Conservation (phyloP, 805 yeast species). For the Saccharomycopsis fodiens region DNA sequence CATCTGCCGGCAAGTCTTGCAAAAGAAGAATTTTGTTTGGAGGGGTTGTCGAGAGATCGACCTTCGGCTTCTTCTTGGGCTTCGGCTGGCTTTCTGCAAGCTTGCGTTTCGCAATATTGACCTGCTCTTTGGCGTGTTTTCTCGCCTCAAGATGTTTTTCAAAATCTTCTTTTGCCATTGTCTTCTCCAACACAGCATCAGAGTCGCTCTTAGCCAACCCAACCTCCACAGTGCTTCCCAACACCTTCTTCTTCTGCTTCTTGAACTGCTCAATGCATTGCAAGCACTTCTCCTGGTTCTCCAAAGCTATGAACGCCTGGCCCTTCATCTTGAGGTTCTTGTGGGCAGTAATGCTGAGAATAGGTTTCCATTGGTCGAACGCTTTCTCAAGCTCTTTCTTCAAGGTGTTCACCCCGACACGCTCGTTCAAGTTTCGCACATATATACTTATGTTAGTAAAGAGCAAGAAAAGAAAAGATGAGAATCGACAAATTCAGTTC, state of each 20-base stretch:
- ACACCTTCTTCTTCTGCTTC: constrained; percentile 32
- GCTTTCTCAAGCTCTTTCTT: constrained; percentile 34
- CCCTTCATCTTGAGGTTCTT: constrained; percentile 64
- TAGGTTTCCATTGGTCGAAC: constrained; percentile 35
- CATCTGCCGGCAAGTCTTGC: constrained; percentile 49
- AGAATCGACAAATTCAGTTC: background rate
- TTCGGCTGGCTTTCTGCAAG: constrained; percentile 23
- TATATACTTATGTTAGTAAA: constrained; percentile 29
- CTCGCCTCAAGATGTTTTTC: constrained; percentile 21
- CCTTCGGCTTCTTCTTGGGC: constrained; percentile 17
- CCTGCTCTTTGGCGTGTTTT: constrained; percentile 15
- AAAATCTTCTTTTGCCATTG: constrained; percentile 17
- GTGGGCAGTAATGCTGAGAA: constrained; percentile 44
- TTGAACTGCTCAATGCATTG: constrained; percentile 2
- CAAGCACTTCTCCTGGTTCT: constrained; percentile 25
- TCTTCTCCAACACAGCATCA: constrained; percentile 19
- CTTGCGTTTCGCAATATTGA: constrained; percentile 10
- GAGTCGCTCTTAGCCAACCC: constrained; percentile 26
- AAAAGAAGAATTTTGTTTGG: constrained; percentile 66
- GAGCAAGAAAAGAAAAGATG: background rate
- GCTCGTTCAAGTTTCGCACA: constrained; percentile 66
- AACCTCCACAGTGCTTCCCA: constrained; percentile 22
- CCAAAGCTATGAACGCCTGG: constrained; percentile 71
- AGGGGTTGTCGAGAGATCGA: constrained; percentile 32
- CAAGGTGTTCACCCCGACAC: constrained; percentile 45